Percentiles rank a stretch among this genome's conserved stretches.
Evolutionary conservation across 1,139 yeast species (phyloP).

Genomic region (Yamadazyma oceani): DNA sequence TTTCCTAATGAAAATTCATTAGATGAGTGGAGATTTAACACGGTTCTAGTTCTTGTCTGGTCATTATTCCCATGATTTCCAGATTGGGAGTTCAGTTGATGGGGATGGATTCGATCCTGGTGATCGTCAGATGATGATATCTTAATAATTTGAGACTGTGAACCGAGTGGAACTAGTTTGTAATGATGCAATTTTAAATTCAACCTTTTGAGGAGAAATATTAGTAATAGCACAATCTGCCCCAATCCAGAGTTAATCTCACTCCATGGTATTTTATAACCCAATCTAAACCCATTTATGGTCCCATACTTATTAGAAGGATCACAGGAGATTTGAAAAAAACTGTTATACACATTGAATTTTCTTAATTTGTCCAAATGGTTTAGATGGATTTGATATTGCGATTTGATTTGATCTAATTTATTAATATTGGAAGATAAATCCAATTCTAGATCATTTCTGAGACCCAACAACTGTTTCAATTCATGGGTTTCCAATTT

Average conservation of each 20-base stretch:
- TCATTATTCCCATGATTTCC: no score
- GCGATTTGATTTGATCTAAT: constrained; percentile 59
- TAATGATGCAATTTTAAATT: constrained; percentile 58
- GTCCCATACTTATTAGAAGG: constrained; percentile 72
- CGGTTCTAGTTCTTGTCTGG: constrained; percentile 19
- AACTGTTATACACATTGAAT: constrained; percentile 77
- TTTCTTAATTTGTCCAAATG: constrained; percentile 70
- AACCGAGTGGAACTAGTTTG: constrained; percentile 78
- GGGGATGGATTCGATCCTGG: constrained; percentile 19
- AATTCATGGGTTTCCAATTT: constrained; percentile 42
- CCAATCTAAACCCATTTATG: constrained; percentile 81
- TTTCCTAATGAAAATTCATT: constrained; percentile 72
- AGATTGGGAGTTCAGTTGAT: no score
- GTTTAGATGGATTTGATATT: constrained; percentile 59
- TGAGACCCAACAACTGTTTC: constrained; percentile 39
- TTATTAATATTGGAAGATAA: constrained; percentile 49
- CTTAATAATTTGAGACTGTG: constrained; percentile 76
- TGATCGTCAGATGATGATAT: constrained; percentile 19
- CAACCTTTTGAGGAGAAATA: constrained; percentile 62
- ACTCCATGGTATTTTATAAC: constrained; percentile 78
- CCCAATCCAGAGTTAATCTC: constrained; percentile 95
- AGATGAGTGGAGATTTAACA: constrained; percentile 54
- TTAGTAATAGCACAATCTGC: constrained; percentile 67
- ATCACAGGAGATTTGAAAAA: constrained; percentile 79
- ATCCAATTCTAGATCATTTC: constrained; percentile 55